Evolutionary conservation across 1,284 basidiomycete genomes (phyloP).

Genomic region (Testicularia cyperi): DNA sequence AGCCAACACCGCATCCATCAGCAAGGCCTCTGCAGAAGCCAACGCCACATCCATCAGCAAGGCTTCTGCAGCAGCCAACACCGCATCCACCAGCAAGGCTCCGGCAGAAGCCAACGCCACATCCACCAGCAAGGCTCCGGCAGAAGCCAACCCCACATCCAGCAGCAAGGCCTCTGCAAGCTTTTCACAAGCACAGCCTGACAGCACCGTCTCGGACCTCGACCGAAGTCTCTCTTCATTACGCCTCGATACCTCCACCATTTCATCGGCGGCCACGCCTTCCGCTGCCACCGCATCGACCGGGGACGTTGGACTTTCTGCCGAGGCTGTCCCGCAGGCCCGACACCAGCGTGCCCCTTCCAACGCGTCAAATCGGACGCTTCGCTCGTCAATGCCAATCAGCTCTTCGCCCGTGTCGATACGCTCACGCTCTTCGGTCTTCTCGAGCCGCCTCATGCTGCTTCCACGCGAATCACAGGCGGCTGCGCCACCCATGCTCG

Average conservation of each 20-base stretch:
- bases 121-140: too few species aligned
- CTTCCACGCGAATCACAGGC: conserved; percentile 28
- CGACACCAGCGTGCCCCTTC: conserved; percentile 31
- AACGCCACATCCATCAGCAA: too few species aligned
- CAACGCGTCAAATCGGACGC: conserved; percentile 35
- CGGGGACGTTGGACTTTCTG: conserved; percentile 6
- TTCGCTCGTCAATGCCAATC: conserved; percentile 20
- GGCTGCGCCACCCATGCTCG: conserved; percentile 45
- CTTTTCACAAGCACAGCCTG: conserved; percentile 3
- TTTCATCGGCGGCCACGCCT: conserved; percentile 3
- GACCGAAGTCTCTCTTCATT: conserved; percentile 12
- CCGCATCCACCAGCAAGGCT: too few species aligned
- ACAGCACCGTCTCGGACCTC: conserved; percentile 7
- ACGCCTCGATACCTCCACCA: conserved; percentile 10
- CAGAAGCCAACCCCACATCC: too few species aligned
- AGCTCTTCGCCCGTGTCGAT: conserved; percentile 36
- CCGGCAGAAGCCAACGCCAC: too few species aligned
- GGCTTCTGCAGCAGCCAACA: too few species aligned
- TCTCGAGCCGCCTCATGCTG: conserved; percentile 29
- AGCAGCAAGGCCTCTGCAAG: too few species aligned
- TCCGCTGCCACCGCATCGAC: conserved; percentile 5
- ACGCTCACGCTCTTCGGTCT: conserved; percentile 34
- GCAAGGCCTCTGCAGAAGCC: too few species aligned
- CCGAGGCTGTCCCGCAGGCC: conserved; percentile 8
- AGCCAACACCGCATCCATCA: too few species aligned